Evolutionary conservation across 768 basidiomycete species (phyloP), one percentile per base, ranked within the genome.

Genomic region (Artomyces pyxidatus): DNA sequence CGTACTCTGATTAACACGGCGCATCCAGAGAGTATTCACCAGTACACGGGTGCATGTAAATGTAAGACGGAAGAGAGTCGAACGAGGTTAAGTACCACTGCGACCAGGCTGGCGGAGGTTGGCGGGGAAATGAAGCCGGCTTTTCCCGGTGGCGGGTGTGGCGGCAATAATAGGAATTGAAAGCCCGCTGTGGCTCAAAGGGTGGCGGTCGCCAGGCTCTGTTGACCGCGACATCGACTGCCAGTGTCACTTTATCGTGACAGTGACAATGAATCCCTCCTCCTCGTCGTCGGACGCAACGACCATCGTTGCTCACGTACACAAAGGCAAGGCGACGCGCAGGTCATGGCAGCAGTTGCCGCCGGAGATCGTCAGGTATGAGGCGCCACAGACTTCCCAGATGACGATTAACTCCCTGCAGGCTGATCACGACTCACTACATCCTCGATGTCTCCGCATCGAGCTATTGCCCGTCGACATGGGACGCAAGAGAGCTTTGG

Each of bases 321-420:
- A 74, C 65, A 82, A 82, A 58, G 80, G 80, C 46, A 83, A 82
- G 61, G 65, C 66, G 17, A 71, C 76, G 6, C 65, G 72, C 56
- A 63, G 78, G 61, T 80, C 77, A 17, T 82, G 80, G 80, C 71
- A 71, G n/a, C 73, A 81, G 54, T 63, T 82, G 19, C 80, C 80
- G 0, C 69, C 71, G 45, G 81, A 83, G 59, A 72, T 83, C 58
- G 65, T 83, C 62, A 74, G 74, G 81, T 78, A 22, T 28, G 44
- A 45, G 42, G 41, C 27, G 21, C 26, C 21, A 37, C 27, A 11
- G 17, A 22, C 4, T 5, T 2, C 37, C 25, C 37, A 12, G 35
- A 25, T 44, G 29, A 43, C 47, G 38, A 57, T 28, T 22, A 37
- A 27, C 23, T 37, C 42, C 47, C 56, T 37, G 32, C 65, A 81